phyloP scores from a whole-genome alignment of 2,329 filamentous ascomycete species.

The Byssochlamys sp. region DNA sequence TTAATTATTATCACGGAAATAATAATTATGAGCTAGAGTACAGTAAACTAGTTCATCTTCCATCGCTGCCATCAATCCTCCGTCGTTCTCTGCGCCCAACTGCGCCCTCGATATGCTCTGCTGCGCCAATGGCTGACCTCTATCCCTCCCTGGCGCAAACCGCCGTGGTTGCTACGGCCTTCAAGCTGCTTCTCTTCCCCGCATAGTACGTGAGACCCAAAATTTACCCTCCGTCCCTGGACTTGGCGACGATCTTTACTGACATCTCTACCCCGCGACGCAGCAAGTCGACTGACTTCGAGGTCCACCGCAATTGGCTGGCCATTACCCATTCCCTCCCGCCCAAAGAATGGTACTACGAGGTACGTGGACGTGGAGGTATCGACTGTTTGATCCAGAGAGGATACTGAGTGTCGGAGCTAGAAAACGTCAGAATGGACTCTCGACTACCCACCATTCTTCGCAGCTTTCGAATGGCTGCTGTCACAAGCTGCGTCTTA shows the following conservation, averaged over 20 bases:
- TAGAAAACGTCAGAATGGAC: slow-evolving; percentile 97
- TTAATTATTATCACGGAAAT: too few species aligned
- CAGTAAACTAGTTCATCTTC: not conserved
- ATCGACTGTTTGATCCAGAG: not conserved
- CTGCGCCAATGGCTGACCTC: slow-evolving; percentile 57
- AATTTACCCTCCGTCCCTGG: not conserved
- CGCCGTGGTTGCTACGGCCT: slow-evolving; percentile 71
- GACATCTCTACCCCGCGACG: slow-evolving; percentile 5
- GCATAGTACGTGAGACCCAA: slow-evolving; percentile 62
- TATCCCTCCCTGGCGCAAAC: slow-evolving; percentile 85
- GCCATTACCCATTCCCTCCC: slow-evolving; percentile 87
- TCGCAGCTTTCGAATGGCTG: slow-evolving; percentile 91
- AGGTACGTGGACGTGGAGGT: slow-evolving; percentile 41
- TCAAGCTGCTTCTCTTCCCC: slow-evolving; percentile 87
- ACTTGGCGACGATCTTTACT: slow-evolving; percentile 2
- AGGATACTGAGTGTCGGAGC: slow-evolving; percentile 4
- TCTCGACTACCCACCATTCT: slow-evolving; percentile 95
- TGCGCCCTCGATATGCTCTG: slow-evolving; percentile 14
- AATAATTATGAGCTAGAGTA: too few species aligned
- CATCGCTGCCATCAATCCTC: not conserved
- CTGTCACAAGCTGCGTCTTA: slow-evolving; percentile 71
- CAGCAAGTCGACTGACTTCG: slow-evolving; percentile 97
- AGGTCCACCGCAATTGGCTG: slow-evolving; percentile 97
- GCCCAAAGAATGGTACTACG: slow-evolving; percentile 84
- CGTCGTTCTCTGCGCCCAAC: not conserved